Evolutionary conservation across 192 early-diverging fungal genomes (phyloP).

Genomic region (Coemansia sp.): DNA sequence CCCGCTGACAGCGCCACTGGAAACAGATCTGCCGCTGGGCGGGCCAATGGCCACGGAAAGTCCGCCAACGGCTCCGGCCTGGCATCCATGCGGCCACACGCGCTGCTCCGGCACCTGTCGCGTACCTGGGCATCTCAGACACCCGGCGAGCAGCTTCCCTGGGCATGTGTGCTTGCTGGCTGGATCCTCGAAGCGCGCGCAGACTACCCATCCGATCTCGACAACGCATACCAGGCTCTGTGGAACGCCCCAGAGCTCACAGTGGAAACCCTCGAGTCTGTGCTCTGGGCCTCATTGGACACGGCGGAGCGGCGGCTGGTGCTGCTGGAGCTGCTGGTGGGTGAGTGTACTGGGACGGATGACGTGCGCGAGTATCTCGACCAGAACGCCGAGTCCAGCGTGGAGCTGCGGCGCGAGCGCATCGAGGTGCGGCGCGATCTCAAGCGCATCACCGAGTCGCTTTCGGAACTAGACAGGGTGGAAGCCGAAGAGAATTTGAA

Average conservation of each 20-base stretch:
- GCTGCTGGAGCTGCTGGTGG: conserved; percentile 62
- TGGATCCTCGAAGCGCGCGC: conserved; percentile 37
- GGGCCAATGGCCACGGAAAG: not conserved
- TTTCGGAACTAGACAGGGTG: conserved; percentile 46
- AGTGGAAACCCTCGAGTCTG: not conserved
- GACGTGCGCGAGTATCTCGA: conserved; percentile 66
- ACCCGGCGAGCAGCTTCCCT: conserved; percentile 7
- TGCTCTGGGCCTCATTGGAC: conserved; percentile 26
- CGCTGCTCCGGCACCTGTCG: conserved; percentile 27
- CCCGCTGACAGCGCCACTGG: not conserved
- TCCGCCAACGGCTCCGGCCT: no score
- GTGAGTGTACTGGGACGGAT: conserved; percentile 57
- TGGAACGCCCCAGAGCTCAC: conserved; percentile 15
- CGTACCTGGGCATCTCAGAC: conserved; percentile 18
- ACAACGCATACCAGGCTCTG: conserved; percentile 33
- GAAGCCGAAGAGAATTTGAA: conserved; percentile 13
- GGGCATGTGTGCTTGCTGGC: conserved; percentile 31
- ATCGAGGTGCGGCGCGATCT: conserved; percentile 65
- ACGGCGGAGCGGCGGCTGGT: conserved; percentile 54
- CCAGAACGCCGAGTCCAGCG: conserved; percentile 63
- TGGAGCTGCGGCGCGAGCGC: conserved; percentile 71
- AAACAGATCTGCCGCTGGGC: no score
- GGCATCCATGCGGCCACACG: no score
- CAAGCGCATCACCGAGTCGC: conserved; percentile 50
- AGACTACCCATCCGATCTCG: conserved; percentile 27